Percentiles rank a stretch among this genome's conserved stretches.
Conservation (phyloP, 2,329 filamentous ascomycete species). For the Cadophora gregata region DNA sequence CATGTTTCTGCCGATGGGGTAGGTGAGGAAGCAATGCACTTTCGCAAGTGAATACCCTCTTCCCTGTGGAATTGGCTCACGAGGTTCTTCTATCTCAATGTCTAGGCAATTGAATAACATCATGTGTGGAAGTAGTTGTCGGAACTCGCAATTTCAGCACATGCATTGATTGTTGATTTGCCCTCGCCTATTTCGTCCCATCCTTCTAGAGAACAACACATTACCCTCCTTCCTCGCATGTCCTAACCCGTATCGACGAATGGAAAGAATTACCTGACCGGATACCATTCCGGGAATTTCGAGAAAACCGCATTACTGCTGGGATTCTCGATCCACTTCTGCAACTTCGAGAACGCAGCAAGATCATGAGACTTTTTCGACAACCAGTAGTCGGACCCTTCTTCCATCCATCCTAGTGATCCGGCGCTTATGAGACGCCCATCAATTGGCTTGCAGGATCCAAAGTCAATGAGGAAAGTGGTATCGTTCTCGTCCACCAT, state of each 20-base stretch:
- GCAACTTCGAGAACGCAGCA: background rate
- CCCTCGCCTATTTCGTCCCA: background rate
- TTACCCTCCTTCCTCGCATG: background rate
- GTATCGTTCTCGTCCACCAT: background rate
- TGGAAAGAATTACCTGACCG: no score
- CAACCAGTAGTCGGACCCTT: background rate
- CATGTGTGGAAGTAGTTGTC: no score
- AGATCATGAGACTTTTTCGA: background rate
- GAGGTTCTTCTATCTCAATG: no score
- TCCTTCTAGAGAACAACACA: background rate
- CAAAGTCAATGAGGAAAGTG: background rate
- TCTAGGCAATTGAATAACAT: background rate
- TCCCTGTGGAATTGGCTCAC: background rate
- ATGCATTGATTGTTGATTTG: background rate
- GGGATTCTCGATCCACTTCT: background rate
- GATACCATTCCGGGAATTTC: no score
- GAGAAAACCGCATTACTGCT: background rate
- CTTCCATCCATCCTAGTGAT: background rate
- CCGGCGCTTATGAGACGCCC: background rate
- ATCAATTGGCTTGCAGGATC: background rate
- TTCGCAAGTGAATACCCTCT: background rate
- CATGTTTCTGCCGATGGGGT: background rate
- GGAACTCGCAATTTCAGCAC: background rate
- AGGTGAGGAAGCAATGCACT: background rate
- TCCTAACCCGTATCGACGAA: no score